phyloP scores from a whole-genome alignment of 2,329 filamentous ascomycete genomes.

The Phyllosticta citriasiana region DNA sequence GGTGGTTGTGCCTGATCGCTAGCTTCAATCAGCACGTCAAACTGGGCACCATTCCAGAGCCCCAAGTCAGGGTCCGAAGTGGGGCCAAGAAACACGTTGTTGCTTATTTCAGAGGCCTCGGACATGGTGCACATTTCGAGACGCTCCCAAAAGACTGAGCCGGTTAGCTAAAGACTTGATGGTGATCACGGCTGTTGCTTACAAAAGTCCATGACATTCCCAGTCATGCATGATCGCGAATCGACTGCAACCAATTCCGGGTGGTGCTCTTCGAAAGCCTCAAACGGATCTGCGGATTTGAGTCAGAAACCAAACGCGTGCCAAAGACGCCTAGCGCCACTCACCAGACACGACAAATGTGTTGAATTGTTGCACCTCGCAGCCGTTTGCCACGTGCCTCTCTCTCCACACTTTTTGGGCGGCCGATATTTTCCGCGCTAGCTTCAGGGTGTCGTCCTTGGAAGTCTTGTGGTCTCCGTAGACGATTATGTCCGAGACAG shows the following conservation, averaged over 20 bases:
- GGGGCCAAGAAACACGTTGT: conserved; percentile 83
- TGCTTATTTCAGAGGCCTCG: conserved; percentile 73
- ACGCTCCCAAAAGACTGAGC: conserved; percentile 65
- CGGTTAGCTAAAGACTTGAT: conserved; percentile 3
- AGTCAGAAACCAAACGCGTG: conserved; percentile 18
- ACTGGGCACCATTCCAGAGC: conserved; percentile 44
- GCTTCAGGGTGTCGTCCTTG: conserved; percentile 54
- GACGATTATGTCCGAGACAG: conserved; percentile 83
- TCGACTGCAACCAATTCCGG: conserved; percentile 66
- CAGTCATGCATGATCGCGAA: conserved; percentile 60
- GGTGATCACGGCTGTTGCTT: conserved; percentile 19
- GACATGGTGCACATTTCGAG: conserved; percentile 93
- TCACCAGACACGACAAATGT: conserved; percentile 66
- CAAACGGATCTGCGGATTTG: conserved; percentile 48
- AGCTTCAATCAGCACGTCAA: conserved; percentile 80
- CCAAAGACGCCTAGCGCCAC: conserved; percentile 23
- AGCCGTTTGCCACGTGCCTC: conserved; percentile 46
- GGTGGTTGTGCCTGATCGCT: conserved; percentile 72
- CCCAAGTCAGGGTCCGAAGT: conserved; percentile 59
- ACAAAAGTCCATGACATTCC: conserved; percentile 76
- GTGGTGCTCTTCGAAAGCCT: conserved; percentile 60
- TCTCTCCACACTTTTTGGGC: conserved; percentile 70
- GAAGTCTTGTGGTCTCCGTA: conserved; percentile 65
- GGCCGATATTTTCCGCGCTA: conserved; percentile 54
- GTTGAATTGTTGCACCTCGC: conserved; percentile 59